Base-by-base conservation (phyloP, 306 rosid species). In the Acmispon strigosus region DNA sequence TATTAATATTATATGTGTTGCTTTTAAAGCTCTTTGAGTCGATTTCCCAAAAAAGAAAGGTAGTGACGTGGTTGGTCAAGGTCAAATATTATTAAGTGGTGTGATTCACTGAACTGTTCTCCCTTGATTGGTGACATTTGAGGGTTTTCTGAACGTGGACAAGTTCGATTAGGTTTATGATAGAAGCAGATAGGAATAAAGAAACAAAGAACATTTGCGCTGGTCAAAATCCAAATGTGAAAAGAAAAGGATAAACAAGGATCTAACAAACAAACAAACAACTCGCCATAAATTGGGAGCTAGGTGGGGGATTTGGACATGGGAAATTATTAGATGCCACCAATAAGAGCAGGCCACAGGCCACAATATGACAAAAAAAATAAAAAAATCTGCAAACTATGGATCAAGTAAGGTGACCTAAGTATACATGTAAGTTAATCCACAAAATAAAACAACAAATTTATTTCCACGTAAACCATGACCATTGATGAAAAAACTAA, bases 81-180 rank as follows among this genome's bases (percentile, higher is more conserved):
- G 90, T 80, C 89, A 81, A 32, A 87, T 56, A 42, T 45, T 13
- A 53, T 34, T 4, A 44, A 43, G 52, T 41, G 74, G 86, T 62
- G 45, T 52, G 74, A 55, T 64, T 66, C 64, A 77, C 70, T 78
- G 68, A 81, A 83, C 57, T 56, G 72, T 83, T 83, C 49, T 59
- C 4, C 10, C 4, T 12, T 29, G 69, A 79, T 76, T 8, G 64
- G 45, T 72, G 82, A 66, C 47, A 43, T 16, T 70, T 80, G 39
- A 54, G 13, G 14, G n/a, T 73, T 73, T 70, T 73, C 82, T 71
- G 81, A 56, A 84, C 89, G 90, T 87, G 92, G 87, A 82, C 69
- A 55, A 27, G 44, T 74, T 47, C 8, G 37, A 32, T 32, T 65
- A 7, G 56, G 67, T 72, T 57, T 13, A 0, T 16, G 74, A 77